Percentiles rank a stretch among this genome's conserved stretches.
phyloP scores from a whole-genome alignment of 1,284 basidiomycete genomes.

The Fomitopsis schrenkii region DNA sequence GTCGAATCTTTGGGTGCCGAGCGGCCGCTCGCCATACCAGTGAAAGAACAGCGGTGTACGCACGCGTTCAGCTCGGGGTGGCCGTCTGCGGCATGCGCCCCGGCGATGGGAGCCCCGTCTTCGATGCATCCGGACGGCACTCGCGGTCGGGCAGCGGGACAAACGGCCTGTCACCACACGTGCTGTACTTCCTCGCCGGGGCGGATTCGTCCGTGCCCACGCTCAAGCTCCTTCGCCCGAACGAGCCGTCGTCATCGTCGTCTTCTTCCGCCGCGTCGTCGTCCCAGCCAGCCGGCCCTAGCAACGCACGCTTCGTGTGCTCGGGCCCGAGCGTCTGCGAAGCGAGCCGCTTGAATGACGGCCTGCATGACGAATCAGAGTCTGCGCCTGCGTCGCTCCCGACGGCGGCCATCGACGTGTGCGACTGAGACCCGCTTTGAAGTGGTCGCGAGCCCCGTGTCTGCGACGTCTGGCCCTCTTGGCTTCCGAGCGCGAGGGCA shows the following conservation, averaged over 20 bases:
- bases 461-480: slow-evolving; percentile 10
- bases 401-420: slow-evolving; percentile 22
- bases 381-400: slow-evolving; percentile 15
- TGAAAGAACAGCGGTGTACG: not conserved
- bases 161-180: not conserved
- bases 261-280: slow-evolving; percentile 25
- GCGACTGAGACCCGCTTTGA: not conserved
- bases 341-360: slow-evolving; percentile 67
- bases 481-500: slow-evolving; percentile 31
- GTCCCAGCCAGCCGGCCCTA: slow-evolving; percentile 30
- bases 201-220: not conserved
- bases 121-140: slow-evolving; percentile 17
- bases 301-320: slow-evolving; percentile 48
- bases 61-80: not conserved
- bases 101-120: not conserved
- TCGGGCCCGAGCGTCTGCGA: slow-evolving; percentile 65
- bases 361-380: slow-evolving; percentile 37
- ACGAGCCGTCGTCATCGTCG: slow-evolving; percentile 20
- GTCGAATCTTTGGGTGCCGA: not conserved
- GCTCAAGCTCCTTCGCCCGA: not conserved
- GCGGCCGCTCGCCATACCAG: not conserved
- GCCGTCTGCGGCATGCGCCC: not conserved
- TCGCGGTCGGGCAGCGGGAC: slow-evolving; percentile 12
- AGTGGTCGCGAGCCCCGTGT: slow-evolving; percentile 17
- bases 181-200: not conserved